phyloP scores from a whole-genome alignment of 2,329 filamentous ascomycete species.

The Ceratocystis albifundus region DNA sequence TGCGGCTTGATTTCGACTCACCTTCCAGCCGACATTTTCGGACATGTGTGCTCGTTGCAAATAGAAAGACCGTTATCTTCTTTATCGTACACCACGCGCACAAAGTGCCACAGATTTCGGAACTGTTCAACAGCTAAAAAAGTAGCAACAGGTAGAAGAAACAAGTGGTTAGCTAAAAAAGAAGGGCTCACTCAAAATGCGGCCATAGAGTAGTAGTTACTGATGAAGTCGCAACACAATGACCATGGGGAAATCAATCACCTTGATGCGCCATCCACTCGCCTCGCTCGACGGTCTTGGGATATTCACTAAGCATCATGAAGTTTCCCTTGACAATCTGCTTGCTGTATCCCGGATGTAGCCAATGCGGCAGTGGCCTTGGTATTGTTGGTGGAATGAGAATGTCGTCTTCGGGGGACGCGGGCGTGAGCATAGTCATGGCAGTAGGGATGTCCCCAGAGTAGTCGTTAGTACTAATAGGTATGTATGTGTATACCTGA shows the following conservation, averaged over 20 bases:
- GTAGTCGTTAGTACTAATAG: background rate
- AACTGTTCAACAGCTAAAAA: slow-evolving; percentile 67
- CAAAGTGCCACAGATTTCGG: slow-evolving; percentile 66
- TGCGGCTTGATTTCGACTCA: slow-evolving; percentile 36
- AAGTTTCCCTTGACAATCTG: slow-evolving; percentile 85
- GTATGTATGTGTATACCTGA: too few species aligned
- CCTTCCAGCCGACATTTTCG: slow-evolving; percentile 76
- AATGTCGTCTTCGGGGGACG: slow-evolving; percentile 19
- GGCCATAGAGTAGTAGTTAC: slow-evolving; percentile 27
- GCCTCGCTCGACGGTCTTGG: slow-evolving; percentile 70
- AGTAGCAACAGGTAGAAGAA: slow-evolving; percentile 24
- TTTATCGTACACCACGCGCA: slow-evolving; percentile 65
- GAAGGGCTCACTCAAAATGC: background rate
- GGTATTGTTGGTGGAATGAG: slow-evolving; percentile 22
- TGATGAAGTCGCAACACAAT: background rate
- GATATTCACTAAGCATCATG: slow-evolving; percentile 73
- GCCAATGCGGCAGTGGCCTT: slow-evolving; percentile 47
- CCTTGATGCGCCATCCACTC: slow-evolving; percentile 85
- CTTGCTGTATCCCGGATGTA: slow-evolving; percentile 54
- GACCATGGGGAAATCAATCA: slow-evolving; percentile 29
- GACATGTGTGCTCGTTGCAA: slow-evolving; percentile 66
- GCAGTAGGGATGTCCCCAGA: background rate
- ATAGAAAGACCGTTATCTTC: slow-evolving; percentile 58
- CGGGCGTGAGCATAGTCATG: slow-evolving; percentile 14
- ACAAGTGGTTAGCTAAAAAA: background rate